Conservation (phyloP, 257 asterid genomes). For the Salvia hispanica region DNA sequence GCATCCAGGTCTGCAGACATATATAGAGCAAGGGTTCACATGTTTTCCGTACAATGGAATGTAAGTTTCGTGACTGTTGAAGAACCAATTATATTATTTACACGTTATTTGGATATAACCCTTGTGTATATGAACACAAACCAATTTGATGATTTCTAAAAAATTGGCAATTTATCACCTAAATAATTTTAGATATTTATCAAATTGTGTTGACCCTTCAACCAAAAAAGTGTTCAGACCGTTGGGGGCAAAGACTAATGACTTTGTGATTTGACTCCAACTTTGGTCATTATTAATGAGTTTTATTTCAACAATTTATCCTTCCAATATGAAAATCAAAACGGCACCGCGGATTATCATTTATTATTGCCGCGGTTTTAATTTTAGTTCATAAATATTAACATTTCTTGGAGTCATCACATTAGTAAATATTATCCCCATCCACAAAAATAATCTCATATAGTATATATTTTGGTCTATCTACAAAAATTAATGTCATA, state of each 20-base stretch:
- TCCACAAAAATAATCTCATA: too few relatives aligned
- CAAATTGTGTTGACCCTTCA: neutral
- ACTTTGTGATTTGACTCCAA: neutral
- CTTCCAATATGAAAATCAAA: neutral
- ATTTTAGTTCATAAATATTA: too few relatives aligned
- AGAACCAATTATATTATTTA: too few relatives aligned
- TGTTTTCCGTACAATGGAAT: conserved; percentile 63
- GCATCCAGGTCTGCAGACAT: conserved; percentile 61
- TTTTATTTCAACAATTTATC: neutral
- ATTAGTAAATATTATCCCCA: too few relatives aligned
- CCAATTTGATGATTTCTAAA: neutral
- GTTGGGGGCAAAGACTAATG: neutral
- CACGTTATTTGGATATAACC: too few relatives aligned
- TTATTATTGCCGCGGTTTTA: too few relatives aligned
- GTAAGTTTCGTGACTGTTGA: conserved; percentile 47
- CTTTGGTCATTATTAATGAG: neutral
- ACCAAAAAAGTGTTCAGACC: neutral
- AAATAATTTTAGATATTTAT: too few relatives aligned
- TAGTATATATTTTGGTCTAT: too few relatives aligned
- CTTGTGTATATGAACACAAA: neutral
- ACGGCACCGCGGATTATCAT: too few relatives aligned
- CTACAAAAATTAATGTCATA: too few relatives aligned
- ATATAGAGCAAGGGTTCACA: conserved; percentile 58
- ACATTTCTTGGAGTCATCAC: too few relatives aligned
- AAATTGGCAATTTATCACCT: too few relatives aligned